These are phyloP conservation scores for Alternaria sp. DNA, from an alignment of 2,329 filamentous ascomycete genomes.

Conservation along the genomic window DNA sequence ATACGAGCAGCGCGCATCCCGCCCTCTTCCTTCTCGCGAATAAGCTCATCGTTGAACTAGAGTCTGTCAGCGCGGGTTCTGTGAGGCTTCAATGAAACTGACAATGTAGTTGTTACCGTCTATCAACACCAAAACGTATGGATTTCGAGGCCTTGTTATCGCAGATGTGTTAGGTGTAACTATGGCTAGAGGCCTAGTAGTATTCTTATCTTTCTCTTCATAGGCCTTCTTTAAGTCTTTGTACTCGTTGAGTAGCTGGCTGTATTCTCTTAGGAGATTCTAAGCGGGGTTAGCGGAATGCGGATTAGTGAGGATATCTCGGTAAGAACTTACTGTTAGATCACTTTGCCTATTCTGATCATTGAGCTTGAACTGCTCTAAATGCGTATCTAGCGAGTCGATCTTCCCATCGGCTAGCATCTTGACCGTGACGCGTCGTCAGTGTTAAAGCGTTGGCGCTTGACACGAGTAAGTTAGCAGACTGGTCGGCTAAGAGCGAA, in stretches of 20 bases:
- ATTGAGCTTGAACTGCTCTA: constrained; percentile 41
- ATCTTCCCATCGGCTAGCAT: constrained; percentile 41
- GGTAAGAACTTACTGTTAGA: constrained; percentile 22
- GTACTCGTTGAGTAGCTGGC: constrained; percentile 62
- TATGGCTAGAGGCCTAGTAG: constrained; percentile 41
- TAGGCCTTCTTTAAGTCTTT: constrained; percentile 65
- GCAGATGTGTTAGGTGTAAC: constrained; percentile 38
- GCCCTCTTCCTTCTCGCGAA: constrained; percentile 61
- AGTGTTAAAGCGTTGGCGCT: constrained; percentile 1
- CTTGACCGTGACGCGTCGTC: constrained; percentile 12
- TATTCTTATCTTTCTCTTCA: constrained; percentile 62
- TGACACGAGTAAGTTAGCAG: background rate
- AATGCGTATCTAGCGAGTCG: constrained; percentile 38
- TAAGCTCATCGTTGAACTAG: constrained; percentile 61
- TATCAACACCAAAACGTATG: constrained; percentile 68
- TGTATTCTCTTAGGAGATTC: constrained; percentile 53
- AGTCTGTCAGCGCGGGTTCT: constrained; percentile 5
- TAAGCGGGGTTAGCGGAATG: constrained; percentile 23
- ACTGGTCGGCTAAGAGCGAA: background rate
- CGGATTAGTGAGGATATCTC: constrained; percentile 4
- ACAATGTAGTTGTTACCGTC: constrained; percentile 68
- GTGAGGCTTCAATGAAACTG: constrained; percentile 7
- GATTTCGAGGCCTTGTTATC: constrained; percentile 52
- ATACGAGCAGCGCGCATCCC: constrained; percentile 64
- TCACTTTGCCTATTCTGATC: constrained; percentile 34